phyloP scores from a whole-genome alignment of 2,329 filamentous ascomycete genomes.

The Pseudofabraea citricarpa region DNA sequence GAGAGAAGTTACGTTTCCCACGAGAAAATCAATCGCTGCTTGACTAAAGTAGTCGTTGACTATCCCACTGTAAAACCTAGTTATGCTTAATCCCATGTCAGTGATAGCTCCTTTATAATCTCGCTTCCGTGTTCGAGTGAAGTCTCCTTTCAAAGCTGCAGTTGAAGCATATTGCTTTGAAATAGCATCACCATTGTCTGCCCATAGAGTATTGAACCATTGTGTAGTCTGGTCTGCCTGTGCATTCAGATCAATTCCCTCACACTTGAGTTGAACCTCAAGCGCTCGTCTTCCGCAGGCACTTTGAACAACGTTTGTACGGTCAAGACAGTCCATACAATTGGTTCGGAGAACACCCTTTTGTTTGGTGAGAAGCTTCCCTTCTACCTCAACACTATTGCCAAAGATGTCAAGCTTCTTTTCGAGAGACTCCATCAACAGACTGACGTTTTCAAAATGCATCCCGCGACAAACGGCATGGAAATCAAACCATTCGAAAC shows the following conservation, averaged over 20 bases:
- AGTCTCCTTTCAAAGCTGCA: slow-evolving; percentile 93
- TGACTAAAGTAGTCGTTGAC: slow-evolving; percentile 98
- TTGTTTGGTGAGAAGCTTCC: slow-evolving; percentile 47
- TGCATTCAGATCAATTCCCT: slow-evolving; percentile 71
- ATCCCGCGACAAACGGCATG: slow-evolving; percentile 89
- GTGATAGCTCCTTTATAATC: slow-evolving; percentile 89
- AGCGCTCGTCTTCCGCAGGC: slow-evolving; percentile 81
- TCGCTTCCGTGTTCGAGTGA: slow-evolving; percentile 83
- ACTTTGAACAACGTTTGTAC: slow-evolving; percentile 94
- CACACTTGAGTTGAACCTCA: slow-evolving; percentile 69
- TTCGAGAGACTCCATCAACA: slow-evolving; percentile 67
- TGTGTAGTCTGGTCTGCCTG: slow-evolving; percentile 73
- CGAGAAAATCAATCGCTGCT: slow-evolving; percentile 87
- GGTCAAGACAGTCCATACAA: slow-evolving; percentile 97
- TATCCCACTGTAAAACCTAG: slow-evolving; percentile 71
- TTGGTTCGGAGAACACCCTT: slow-evolving; percentile 84
- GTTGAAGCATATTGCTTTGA: slow-evolving; percentile 96
- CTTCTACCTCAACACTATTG: slow-evolving; percentile 57
- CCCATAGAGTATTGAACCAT: slow-evolving; percentile 97
- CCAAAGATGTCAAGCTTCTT: slow-evolving; percentile 64
- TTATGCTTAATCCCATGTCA: slow-evolving; percentile 84
- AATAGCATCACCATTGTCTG: slow-evolving; percentile 94
- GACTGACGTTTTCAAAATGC: slow-evolving; percentile 93
- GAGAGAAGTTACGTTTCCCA: slow-evolving; percentile 78
- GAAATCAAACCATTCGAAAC: slow-evolving; percentile 97